Base-by-base conservation (phyloP, 306 rosid species). In the Casuarina cunninghamiana region DNA sequence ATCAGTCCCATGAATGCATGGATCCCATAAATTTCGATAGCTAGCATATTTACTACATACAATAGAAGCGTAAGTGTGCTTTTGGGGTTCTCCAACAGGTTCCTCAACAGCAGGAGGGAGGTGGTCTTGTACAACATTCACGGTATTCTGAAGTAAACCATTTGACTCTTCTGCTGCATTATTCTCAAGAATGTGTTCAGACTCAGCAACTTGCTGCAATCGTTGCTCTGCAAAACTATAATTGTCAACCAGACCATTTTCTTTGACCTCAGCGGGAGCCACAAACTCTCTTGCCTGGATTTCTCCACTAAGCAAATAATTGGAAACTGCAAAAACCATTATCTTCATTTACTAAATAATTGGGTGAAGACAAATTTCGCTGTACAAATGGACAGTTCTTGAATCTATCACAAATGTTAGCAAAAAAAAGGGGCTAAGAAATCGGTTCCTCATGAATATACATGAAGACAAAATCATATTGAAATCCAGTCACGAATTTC, bases 41-140 rank as follows among this genome's bases (percentile, higher is more conserved):
- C 46, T 62, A 75, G 32, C 81, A 61, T 77, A 65, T 54, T 79
- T 51, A 75, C 80, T 76, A 66, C 92, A 74, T 93, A 95, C 98
- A 75, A 95, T 92, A 54, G 98, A 92, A 69, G 98, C 98, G 75
- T 95, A 95, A 63, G 98, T 95, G 82, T 91, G 97, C 87, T 91
- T 95, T 78, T 88, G 97, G 60, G 94, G 97, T 88, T 92, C 97
- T 80, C 88, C 98, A n/a, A 83, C 67, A 75, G 91, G 77, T 82
- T 92, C 97, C 61, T 90, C 98, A 63, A 88, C 92, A 73, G 96
- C 78, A 50, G 85, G 80, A 68, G 87, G 86, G 44, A 76, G 76
- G 70, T 85, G 90, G 74, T 94, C 93, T 83, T 82, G 95, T 69
- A 83, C 76, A 26, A 79, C 71, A 83, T 79, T 87, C 84, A 75